phyloP scores from a whole-genome alignment of 2,329 filamentous ascomycete genomes.

The Colletotrichum limetticola region DNA sequence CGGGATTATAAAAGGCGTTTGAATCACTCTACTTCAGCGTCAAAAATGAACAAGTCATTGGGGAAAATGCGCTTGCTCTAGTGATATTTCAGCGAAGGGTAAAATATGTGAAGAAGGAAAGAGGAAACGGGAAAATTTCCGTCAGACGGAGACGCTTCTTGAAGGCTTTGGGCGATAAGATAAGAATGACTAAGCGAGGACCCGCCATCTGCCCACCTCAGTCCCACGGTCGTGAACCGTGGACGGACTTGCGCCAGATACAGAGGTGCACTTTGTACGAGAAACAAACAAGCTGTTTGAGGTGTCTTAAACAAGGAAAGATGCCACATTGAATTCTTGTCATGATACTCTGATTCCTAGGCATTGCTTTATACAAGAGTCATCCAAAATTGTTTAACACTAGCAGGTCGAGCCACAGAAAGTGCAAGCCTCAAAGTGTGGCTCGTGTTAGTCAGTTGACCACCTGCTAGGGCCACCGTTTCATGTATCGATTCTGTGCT shows the following conservation, averaged over 20 bases:
- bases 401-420: not conserved
- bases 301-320: not conserved
- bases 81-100: conserved; percentile 54
- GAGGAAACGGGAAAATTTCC: conserved; percentile 16
- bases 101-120: conserved; percentile 57
- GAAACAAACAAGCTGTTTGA: not conserved
- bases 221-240: too few species aligned
- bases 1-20: conserved; percentile 70
- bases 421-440: not conserved
- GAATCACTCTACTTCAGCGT: conserved; percentile 63
- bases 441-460: conserved; percentile 22
- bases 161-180: conserved; percentile 27
- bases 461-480: conserved; percentile 7
- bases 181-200: conserved; percentile 24
- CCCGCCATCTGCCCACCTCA: not conserved
- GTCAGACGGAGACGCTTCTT: conserved; percentile 5
- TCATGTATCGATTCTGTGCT: conserved; percentile 16
- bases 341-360: too few species aligned
- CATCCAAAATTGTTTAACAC: too few species aligned
- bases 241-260: not conserved
- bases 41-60: conserved; percentile 57
- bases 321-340: not conserved
- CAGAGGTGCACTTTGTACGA: not conserved
- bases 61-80: conserved; percentile 43
- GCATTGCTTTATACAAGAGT: not conserved